Base-by-base conservation (phyloP, 495 filamentous ascomycete genomes). In the Xylaria sp. region DNA sequence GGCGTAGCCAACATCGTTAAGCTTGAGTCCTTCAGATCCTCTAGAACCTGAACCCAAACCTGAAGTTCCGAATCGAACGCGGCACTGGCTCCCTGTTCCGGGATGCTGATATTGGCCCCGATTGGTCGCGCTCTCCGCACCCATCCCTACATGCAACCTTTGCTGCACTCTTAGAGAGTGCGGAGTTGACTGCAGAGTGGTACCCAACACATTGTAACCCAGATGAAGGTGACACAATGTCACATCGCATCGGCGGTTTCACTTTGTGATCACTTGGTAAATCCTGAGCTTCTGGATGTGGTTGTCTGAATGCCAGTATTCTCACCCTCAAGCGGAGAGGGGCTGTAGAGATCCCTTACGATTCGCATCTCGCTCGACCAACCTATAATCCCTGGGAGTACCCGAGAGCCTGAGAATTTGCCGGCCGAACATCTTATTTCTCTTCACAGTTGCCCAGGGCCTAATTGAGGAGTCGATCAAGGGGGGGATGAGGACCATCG, bases 351-450 rank as follows among this genome's bases (percentile, higher is more conserved):
- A 55, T 31, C 24, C 26, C 48, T 0, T 81, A 81, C 74, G 0
- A 77, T 79, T 57, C 83, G 75, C 19, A 76, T 71, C 41, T 79
- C 77, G 44, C 81, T 78, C 21, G 70, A 73, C 84, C 84, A 87
- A 67, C 86, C 87, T 8, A 85, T 78, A 31, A 86, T 41, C 3
- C 82, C 83, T 0, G 81, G 79, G 5, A 87, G 82, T 4, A 72
- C 82, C 6, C 82, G 58, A 0, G 73, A 79, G 6, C 75, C 79
- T 0, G 80, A 81, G 41, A 88, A 76, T 14, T 79, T 79, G 0
- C 85, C 85, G 59, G 81, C 80, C 85, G 88, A 15, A 86, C 79
- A 29, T 88, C 85, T 72, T 82, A 85, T 37, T 75, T 79, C 53
- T 83, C 82, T 21, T 85, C 82, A 0, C 14, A 17, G 14, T 57